phyloP scores from a whole-genome alignment of 306 rosid genomes.

The Leucaena leucocephala region DNA sequence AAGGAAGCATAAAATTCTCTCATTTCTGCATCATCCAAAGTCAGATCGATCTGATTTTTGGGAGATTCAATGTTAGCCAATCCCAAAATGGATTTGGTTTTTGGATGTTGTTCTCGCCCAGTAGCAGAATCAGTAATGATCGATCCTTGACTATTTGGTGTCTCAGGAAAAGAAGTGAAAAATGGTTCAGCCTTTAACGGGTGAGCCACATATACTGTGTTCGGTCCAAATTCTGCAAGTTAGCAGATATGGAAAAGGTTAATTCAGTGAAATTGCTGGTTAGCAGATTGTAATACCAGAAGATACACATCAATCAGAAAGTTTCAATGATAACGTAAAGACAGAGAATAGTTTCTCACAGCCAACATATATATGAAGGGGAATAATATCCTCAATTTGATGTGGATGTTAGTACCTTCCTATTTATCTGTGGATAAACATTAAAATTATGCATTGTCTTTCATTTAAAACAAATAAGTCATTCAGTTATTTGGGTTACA shows the following conservation, averaged over 20 bases:
- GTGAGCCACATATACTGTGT: constrained; percentile 40
- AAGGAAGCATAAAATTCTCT: constrained; percentile 56
- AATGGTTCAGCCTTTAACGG: constrained; percentile 48
- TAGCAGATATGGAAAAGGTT: constrained; percentile 18
- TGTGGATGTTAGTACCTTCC: not conserved
- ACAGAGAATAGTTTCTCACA: constrained; percentile 14
- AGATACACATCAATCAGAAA: constrained; percentile 34
- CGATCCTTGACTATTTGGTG: constrained; percentile 33
- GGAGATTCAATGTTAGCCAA: constrained; percentile 37
- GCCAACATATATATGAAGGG: not conserved
- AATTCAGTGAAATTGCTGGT: constrained; percentile 5
- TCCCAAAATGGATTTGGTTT: constrained; percentile 24
- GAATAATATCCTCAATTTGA: not conserved
- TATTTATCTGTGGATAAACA: not conserved
- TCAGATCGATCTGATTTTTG: constrained; percentile 37
- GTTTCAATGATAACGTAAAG: constrained; percentile 12
- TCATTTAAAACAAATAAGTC: not conserved
- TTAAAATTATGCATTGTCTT: not conserved
- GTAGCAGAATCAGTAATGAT: constrained; percentile 15
- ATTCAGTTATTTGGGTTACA: not conserved
- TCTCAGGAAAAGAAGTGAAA: constrained; percentile 24
- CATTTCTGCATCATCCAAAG: constrained; percentile 53
- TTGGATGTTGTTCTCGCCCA: constrained; percentile 33
- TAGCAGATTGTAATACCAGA: constrained; percentile 24
- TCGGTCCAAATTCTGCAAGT: constrained; percentile 44